Evolutionary conservation across 2,329 filamentous ascomycete species (phyloP).

Genomic region (Talaromyces sp.): DNA sequence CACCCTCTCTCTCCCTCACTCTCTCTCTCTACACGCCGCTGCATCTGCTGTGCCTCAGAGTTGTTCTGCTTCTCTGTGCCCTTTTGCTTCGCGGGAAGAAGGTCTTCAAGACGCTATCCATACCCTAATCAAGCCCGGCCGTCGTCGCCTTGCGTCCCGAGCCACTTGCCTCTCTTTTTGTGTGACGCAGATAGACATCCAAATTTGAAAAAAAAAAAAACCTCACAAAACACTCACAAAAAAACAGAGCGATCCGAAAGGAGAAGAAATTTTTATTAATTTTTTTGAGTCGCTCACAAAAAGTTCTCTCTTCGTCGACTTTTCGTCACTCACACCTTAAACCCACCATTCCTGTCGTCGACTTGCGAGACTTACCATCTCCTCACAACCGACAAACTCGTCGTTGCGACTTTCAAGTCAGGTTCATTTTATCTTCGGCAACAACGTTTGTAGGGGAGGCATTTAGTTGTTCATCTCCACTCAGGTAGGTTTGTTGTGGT

Average conservation of each 20-base stretch:
- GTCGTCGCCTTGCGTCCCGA: slow-evolving; percentile 5
- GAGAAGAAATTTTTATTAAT: not conserved
- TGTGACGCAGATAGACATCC: slow-evolving; percentile 22
- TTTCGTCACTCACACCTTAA: slow-evolving; percentile 6
- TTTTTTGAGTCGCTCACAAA: not conserved
- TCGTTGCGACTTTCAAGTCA: slow-evolving; percentile 11
- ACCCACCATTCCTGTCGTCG: slow-evolving; percentile 9
- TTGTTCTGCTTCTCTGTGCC: not conserved
- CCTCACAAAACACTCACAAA: slow-evolving; percentile 1
- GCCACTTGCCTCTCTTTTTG: slow-evolving; percentile 17
- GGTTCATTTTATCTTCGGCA: slow-evolving; percentile 12
- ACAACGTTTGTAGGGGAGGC: slow-evolving; percentile 65
- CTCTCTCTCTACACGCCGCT: slow-evolving; percentile 16
- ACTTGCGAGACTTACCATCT: not conserved
- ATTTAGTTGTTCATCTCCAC: slow-evolving; percentile 96
- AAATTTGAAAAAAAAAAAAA: slow-evolving; percentile 16
- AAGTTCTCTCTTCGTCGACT: not conserved
- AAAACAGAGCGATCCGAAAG: slow-evolving; percentile 13
- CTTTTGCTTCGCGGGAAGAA: slow-evolving; percentile 18
- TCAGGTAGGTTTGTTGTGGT: not conserved
- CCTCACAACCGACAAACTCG: not conserved
- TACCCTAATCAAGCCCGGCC: not conserved
- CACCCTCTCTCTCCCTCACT: slow-evolving; percentile 17
- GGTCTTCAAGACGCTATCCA: slow-evolving; percentile 7
- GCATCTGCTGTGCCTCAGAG: not conserved